These are phyloP conservation scores for Sugiyamaella castrensis DNA, from an alignment of 1,139 yeast species.

Conservation along the genomic window DNA sequence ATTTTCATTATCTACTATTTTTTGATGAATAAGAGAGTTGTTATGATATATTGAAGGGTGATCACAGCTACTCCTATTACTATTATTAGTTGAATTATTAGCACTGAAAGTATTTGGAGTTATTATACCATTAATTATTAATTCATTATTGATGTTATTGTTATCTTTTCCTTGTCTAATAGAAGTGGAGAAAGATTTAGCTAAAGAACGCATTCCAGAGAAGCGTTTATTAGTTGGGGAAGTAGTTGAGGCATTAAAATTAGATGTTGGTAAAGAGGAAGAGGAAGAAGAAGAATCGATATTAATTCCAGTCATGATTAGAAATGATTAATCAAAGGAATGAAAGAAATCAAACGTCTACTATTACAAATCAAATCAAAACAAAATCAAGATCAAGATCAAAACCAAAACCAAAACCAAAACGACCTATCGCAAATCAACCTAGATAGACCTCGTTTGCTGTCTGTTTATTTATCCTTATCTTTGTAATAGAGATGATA, in stretches of 20 bases:
- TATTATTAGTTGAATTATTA: neutral
- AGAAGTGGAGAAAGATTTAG: conserved; percentile 6
- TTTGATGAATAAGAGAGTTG: conserved; percentile 22
- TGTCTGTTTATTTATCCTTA: too few species aligned
- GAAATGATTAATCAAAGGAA: too few species aligned
- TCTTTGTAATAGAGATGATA: too few species aligned
- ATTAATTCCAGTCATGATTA: conserved; percentile 4
- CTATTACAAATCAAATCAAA: too few species aligned
- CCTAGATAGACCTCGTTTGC: too few species aligned
- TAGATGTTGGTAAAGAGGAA: neutral
- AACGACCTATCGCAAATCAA: too few species aligned
- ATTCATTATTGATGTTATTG: neutral
- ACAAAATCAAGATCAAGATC: too few species aligned
- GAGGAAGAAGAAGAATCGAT: conserved; percentile 1
- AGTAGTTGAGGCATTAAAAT: too few species aligned
- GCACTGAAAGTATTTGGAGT: neutral
- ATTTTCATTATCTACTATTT: conserved; percentile 19
- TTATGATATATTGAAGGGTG: conserved; percentile 1
- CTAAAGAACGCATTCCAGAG: conserved; percentile 11
- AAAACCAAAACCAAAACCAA: too few species aligned
- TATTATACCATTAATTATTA: conserved; percentile 1
- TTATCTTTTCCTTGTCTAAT: neutral
- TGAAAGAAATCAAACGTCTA: too few species aligned
- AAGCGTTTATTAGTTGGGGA: conserved; percentile 4
- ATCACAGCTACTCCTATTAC: conserved; percentile 6